phyloP scores from a whole-genome alignment of 2,329 filamentous ascomycete genomes.

The Byssochlamys sp. region DNA sequence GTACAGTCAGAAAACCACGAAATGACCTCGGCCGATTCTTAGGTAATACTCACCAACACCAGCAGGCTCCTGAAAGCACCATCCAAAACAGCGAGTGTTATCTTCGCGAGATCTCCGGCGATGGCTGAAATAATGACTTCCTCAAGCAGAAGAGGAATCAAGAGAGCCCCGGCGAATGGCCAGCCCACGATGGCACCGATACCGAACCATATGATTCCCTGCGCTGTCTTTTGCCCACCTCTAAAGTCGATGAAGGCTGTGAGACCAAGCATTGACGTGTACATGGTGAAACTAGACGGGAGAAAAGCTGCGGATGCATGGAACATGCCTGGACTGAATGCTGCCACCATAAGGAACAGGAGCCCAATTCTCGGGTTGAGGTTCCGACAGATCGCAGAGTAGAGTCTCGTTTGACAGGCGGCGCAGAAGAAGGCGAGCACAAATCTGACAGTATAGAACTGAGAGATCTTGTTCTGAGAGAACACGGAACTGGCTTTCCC shows the following conservation, averaged over 20 bases:
- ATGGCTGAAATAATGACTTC: conserved; percentile 52
- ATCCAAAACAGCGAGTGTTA: conserved; percentile 53
- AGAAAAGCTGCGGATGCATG: conserved; percentile 79
- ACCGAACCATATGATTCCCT: conserved; percentile 84
- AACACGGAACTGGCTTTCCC: conserved; percentile 56
- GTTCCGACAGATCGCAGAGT: conserved; percentile 63
- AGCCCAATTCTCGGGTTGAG: conserved; percentile 76
- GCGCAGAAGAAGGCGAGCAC: conserved; percentile 67
- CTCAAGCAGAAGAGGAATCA: conserved; percentile 69
- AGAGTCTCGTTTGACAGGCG: conserved; percentile 71
- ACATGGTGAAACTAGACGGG: conserved; percentile 96
- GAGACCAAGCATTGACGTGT: conserved; percentile 74
- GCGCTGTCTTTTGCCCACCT: conserved; percentile 65
- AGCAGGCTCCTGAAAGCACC: conserved; percentile 58
- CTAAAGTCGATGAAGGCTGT: conserved; percentile 86
- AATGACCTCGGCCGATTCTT: background rate
- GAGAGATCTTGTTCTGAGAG: conserved; percentile 40
- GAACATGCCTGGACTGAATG: conserved; percentile 83
- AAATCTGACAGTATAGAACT: conserved; percentile 82
- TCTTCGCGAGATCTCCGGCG: conserved; percentile 50
- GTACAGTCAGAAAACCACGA: conserved; percentile 15
- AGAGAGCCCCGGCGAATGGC: conserved; percentile 82
- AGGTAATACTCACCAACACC: conserved; percentile 52
- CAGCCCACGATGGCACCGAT: conserved; percentile 78
- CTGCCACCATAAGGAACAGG: conserved; percentile 67